Base-by-base conservation (phyloP, 2,329 filamentous ascomycete genomes). In the Penicillium sp. region DNA sequence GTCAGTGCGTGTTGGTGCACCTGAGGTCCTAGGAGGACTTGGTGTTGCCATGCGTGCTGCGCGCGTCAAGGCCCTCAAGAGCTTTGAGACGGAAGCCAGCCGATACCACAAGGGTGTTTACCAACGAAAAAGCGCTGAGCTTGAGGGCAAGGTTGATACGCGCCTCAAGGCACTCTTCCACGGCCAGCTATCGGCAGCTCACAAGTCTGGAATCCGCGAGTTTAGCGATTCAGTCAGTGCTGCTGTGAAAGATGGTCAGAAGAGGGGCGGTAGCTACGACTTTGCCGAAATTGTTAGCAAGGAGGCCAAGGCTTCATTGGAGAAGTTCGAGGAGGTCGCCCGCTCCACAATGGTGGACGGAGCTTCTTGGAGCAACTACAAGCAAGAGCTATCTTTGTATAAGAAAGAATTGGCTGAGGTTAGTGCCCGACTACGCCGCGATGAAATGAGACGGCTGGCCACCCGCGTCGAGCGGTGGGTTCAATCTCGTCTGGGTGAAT, bases 81-180 rank as follows among this genome's bases (percentile, higher is more conserved):
- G 85, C n/a, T 99, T 99, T 67, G 91, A 96, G 71, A 84, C 83
- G 0, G 91, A 96, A 71, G 94, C 94, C 1, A 92, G 92, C 71
- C 84, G 94, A 60, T 99, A 99, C 72, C 94, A 97, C 80, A 97
- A 97, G 77, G 91, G 88, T 17, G 94, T 99, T 16, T 99, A 94
- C 73, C 82, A 85, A 62, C 84, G 90, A 55, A 99, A 99, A 77
- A 85, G 86, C 60, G 81, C 84, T 2, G 94, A 99, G 70, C 82
- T 99, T 8, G 90, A 94, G 71, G 80, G 79, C 66, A 97, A 96
- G 75, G 83, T 97, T 37, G 94, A 97, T 69, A 81, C 84, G n/a
- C 84, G 94, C 33, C 82, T 99, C 50, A 97, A 96, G 78, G 80
- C 87, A 1, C 81, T 99, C 11, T 97, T 94, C 75, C 85, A 89